Evolutionary conservation across 2,329 filamentous ascomycete species (phyloP).

Genomic region (Pseudogymnoascus sp.): DNA sequence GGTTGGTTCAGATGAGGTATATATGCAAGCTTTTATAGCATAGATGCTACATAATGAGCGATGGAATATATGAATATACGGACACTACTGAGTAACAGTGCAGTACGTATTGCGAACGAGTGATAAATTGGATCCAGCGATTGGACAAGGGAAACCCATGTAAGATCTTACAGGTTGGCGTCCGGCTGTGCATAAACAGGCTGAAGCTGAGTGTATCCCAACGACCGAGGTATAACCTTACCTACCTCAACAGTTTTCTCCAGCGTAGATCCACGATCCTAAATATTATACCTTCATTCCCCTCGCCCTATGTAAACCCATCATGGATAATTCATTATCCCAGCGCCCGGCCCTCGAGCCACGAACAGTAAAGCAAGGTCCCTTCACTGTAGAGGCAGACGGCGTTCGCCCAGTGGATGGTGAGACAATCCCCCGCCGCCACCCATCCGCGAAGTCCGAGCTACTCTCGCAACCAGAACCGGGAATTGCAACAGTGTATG

Average conservation of each 20-base stretch:
- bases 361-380: constrained; percentile 34
- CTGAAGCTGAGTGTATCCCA: no score
- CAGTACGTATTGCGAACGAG: background rate
- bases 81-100: background rate
- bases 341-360: background rate
- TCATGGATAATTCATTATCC: background rate
- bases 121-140: no score
- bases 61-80: background rate
- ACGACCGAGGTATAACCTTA: background rate
- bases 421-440: constrained; percentile 63
- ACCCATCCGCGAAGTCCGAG: constrained; percentile 49
- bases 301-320: background rate
- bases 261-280: background rate
- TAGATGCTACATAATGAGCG: constrained; percentile 7
- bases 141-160: no score
- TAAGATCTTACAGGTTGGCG: no score
- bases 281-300: background rate
- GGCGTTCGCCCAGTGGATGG: constrained; percentile 52
- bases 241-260: background rate
- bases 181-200: background rate
- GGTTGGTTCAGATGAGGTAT: background rate
- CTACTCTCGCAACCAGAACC: constrained; percentile 48
- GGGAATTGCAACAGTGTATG: constrained; percentile 63
- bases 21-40: constrained; percentile 1
- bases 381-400: constrained; percentile 55